These are phyloP conservation scores for Xylaria nigripes DNA, from an alignment of 495 filamentous ascomycete species.

Conservation along the genomic window DNA sequence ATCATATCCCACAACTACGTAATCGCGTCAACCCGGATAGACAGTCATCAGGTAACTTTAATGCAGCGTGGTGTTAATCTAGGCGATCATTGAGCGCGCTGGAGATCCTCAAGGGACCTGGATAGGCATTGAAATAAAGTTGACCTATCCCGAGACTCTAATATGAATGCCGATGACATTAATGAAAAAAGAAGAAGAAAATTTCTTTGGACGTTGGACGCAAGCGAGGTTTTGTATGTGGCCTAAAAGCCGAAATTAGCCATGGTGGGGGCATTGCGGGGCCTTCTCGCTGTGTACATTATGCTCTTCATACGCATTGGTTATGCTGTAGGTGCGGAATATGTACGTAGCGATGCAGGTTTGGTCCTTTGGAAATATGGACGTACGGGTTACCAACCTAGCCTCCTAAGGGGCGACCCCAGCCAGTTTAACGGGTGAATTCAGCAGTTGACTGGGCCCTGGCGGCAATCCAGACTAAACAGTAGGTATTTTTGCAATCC, in stretches of 20 bases:
- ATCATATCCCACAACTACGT: slow-evolving; percentile 39
- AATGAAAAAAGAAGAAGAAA: slow-evolving; percentile 41
- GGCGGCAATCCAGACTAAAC: no score
- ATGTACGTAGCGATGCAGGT: no score
- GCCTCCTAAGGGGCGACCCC: no score
- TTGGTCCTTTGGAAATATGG: no score
- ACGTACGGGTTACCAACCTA: no score
- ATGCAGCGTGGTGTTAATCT: slow-evolving; percentile 67
- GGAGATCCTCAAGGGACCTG: slow-evolving; percentile 75
- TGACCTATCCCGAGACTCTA: slow-evolving; percentile 99
- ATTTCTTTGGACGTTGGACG: background rate
- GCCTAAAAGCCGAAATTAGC: background rate
- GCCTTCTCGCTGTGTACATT: background rate
- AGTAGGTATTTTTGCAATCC: no score
- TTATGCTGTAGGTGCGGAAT: no score
- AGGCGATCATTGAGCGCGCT: slow-evolving; percentile 99
- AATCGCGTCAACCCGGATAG: slow-evolving; percentile 38
- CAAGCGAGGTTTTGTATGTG: background rate
- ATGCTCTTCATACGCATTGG: no score
- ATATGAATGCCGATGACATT: slow-evolving; percentile 95
- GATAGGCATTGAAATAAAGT: slow-evolving; percentile 73
- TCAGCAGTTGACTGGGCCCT: no score
- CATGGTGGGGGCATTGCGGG: background rate
- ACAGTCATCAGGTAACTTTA: slow-evolving; percentile 49
- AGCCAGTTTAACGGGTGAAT: no score